Evolutionary conservation across 192 early-diverging fungal genomes (phyloP).

Genomic region (Chytriomyces hyalinus): DNA sequence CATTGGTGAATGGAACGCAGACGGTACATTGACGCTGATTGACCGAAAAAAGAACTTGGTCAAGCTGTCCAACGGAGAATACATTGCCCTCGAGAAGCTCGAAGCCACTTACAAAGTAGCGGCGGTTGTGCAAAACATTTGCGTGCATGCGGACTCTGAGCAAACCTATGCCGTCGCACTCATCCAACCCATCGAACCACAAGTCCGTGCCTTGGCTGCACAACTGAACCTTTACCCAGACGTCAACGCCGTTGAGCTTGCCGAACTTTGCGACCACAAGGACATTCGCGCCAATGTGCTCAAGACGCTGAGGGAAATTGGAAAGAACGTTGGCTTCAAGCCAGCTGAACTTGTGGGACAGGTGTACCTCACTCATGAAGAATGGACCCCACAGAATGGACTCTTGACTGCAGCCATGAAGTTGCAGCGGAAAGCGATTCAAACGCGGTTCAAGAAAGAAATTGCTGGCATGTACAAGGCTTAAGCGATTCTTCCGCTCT

Average conservation of each 20-base stretch:
- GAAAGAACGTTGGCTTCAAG: constrained; percentile 65
- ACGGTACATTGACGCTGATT: constrained; percentile 82
- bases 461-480: constrained; percentile 60
- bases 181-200: constrained; percentile 67
- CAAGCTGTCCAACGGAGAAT: constrained; percentile 86
- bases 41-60: constrained; percentile 95
- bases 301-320: constrained; percentile 59
- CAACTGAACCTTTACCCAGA: constrained; percentile 33
- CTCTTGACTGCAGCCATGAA: constrained; percentile 94
- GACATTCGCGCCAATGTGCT: constrained; percentile 54
- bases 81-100: constrained; percentile 74
- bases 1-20: constrained; percentile 81
- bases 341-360: constrained; percentile 73
- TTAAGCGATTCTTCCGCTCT: background rate
- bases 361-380: constrained; percentile 71
- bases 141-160: constrained; percentile 69
- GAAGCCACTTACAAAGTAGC: constrained; percentile 86
- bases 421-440: constrained; percentile 82
- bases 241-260: constrained; percentile 44
- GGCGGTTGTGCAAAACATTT: constrained; percentile 72
- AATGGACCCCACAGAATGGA: constrained; percentile 91
- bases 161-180: constrained; percentile 77
- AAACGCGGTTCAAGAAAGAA: constrained; percentile 65
- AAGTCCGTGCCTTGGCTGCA: constrained; percentile 64
- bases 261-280: constrained; percentile 53